These are phyloP conservation scores for Pseudogymnoascus sp. DNA, from an alignment of 2,329 filamentous ascomycete species.

Conservation along the genomic window DNA sequence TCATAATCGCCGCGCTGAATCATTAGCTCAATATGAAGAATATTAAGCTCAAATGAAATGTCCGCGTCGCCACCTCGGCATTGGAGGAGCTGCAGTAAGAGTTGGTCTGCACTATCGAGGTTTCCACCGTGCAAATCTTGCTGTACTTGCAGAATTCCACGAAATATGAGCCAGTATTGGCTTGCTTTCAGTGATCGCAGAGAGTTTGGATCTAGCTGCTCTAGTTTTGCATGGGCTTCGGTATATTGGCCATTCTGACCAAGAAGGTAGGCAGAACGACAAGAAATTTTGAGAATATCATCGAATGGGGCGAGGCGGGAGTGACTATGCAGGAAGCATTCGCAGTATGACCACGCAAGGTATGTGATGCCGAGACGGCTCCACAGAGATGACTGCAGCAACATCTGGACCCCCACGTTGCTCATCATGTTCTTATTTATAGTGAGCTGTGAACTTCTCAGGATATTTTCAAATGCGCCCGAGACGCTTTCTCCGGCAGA, in stretches of 20 bases:
- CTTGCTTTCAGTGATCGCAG: slow-evolving; percentile 69
- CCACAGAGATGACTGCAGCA: slow-evolving; percentile 67
- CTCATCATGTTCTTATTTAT: slow-evolving; percentile 67
- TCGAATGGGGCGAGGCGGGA: slow-evolving; percentile 58
- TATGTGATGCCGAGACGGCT: slow-evolving; percentile 60
- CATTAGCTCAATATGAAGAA: slow-evolving; percentile 53
- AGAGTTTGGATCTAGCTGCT: slow-evolving; percentile 51
- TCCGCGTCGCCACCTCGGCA: slow-evolving; percentile 40
- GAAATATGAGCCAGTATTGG: slow-evolving; percentile 64
- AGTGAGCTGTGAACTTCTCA: slow-evolving; percentile 76
- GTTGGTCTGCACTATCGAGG: slow-evolving; percentile 46
- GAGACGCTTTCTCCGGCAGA: slow-evolving; percentile 60
- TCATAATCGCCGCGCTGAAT: slow-evolving; percentile 45
- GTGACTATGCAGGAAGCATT: slow-evolving; percentile 72
- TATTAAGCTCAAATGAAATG: slow-evolving; percentile 49
- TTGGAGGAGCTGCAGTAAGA: slow-evolving; percentile 49
- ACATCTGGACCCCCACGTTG: slow-evolving; percentile 66
- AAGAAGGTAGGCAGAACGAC: slow-evolving; percentile 61
- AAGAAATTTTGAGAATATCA: slow-evolving; percentile 69
- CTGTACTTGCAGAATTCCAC: slow-evolving; percentile 58
- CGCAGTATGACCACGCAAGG: slow-evolving; percentile 54
- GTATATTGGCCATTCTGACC: slow-evolving; percentile 63
- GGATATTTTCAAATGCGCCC: slow-evolving; percentile 65
- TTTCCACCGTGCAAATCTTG: slow-evolving; percentile 54
- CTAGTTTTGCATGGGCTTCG: slow-evolving; percentile 55